These are phyloP conservation scores for Blechomonas ayalai DNA, from an alignment of 208 protist species.

Conservation along the genomic window DNA sequence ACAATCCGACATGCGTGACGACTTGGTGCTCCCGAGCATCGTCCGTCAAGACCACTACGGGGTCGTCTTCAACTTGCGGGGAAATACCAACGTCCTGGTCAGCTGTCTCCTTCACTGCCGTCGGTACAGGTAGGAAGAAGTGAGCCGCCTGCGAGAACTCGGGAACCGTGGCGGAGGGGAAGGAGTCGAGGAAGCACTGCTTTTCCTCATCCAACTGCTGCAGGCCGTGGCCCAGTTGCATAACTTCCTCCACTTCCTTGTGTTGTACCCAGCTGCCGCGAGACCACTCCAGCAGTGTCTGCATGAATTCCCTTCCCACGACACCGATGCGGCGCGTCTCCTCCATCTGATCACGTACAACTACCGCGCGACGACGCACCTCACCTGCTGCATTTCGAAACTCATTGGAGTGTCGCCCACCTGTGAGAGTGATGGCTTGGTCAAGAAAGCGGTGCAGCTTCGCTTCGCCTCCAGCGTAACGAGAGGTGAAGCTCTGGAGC, in stretches of 20 bases:
- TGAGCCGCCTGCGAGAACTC: too few relatives aligned
- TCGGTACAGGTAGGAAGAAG: too few relatives aligned
- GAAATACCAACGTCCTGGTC: too few relatives aligned
- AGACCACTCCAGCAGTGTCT: conserved; percentile 18
- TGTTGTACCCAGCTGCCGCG: conserved; percentile 27
- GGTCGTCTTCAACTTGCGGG: too few relatives aligned
- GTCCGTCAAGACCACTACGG: too few relatives aligned
- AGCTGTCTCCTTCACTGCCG: too few relatives aligned
- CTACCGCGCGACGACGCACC: conserved; percentile 20
- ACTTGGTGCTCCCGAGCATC: too few relatives aligned
- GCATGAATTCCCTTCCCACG: conserved; percentile 6
- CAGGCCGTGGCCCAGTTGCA: conserved; percentile 14
- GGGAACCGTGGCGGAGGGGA: too few relatives aligned
- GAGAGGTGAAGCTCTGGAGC: conserved; percentile 23
- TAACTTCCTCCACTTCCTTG: conserved; percentile 16
- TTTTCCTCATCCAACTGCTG: conserved; percentile 4
- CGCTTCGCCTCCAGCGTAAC: conserved; percentile 14
- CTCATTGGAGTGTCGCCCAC: conserved; percentile 33
- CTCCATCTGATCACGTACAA: conserved; percentile 16
- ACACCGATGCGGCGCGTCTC: conserved; percentile 14
- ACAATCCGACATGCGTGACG: too few relatives aligned
- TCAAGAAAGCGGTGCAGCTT: conserved; percentile 36
- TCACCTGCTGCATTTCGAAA: conserved; percentile 29
- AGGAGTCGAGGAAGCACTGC: too few relatives aligned
- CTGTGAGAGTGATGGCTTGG: conserved; percentile 12